Evolutionary conservation across 202 grass and related monocot genomes (phyloP), one percentile per base, ranked within the genome.

Genomic region (Cymbopogon flexuosus): DNA sequence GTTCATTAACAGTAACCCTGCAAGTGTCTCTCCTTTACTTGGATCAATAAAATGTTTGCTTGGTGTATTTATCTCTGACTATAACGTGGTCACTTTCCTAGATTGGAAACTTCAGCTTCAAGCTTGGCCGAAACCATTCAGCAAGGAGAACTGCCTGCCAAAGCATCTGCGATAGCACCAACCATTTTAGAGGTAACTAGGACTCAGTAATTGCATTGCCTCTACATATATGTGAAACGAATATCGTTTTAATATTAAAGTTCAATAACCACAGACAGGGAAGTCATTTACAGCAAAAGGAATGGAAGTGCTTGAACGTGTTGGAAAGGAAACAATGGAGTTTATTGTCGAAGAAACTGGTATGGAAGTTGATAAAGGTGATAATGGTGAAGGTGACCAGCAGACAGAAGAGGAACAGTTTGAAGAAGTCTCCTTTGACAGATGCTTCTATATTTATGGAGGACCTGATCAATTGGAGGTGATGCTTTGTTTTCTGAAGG

Each of bases 401-500:
- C 80, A 85, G 66, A 75, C 71, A 40, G 95, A 95, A 89, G 95
- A 93, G 63, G 90, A 99, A 58, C 90, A 91, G 16, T 90, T 91
- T 78, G 96, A 99, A 88, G 96, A 99, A 80, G 82, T 87, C 30
- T 95, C 96, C 78, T 99, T 99, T 39, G 96, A 99, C 57, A 87
- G 96, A 86, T 99, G 92, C 81, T 99, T 99, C 79, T 99, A 96
- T 73, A 99, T 99, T 78, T 99, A 99, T 88, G 96, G 96, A 49
- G 96, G 96, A 34, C 96, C 96, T 81, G 96, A 93, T 92, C 91
- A 97, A 70, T 80, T 99, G 15, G 92, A 99, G 90, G 94, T 94
- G 60, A 12, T 67, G 24, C 46, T 83, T 67, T 78, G 36, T 74
- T 88, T 79, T 60, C 15, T 5, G 49, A 58, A 73, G 51, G 18